Base-by-base conservation (phyloP, 2,329 filamentous ascomycete species). In the Penicillium sp. region DNA sequence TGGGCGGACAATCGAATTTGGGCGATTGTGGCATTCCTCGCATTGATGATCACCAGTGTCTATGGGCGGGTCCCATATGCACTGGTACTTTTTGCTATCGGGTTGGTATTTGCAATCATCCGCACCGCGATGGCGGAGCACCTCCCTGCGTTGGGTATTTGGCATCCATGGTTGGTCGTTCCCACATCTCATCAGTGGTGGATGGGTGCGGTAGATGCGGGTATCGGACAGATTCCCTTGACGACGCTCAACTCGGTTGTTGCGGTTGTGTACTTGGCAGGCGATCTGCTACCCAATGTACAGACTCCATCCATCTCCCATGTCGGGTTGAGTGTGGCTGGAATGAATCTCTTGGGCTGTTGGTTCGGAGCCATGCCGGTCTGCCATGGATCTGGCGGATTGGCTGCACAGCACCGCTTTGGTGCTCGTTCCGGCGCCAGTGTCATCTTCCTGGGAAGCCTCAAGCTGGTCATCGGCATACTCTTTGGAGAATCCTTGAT, bases 361-460 rank as follows among this genome's bases (percentile, higher is more conserved):
- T 95, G 88, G 87, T 94, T 95, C 60, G 90, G 90, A 41, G 86
- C 86, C 4, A 97, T 96, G 93, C 93, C 91, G 3, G 83, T 93
- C 4, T 97, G 93, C 63, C 93, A 97, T 65, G 91, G 91, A 4
- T 89, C 89, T 0, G 91, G 91, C 2, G 91, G 91, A 0, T 75
- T 97, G 0, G 93, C 93, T 4, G 93, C 86, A 0, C 91, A 97
- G 66, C 88, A 89, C 66, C 83, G 89, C 4, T 97, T 97, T 58
- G 91, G 91, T 0, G 90, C 91, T 4, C 83, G 91, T 41, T 94
- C 88, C 50, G 91, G 91, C 8, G 82, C 88, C 0, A 90, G 85
- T 58, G 79, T 96, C 52, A 81, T 96, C 45, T 65, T 95, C 25
- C 79, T 97, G 0, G 91, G 91, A 0, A 39, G 80, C 0, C 70